Percentiles rank a stretch among this genome's conserved stretches.
phyloP scores from a whole-genome alignment of 306 rosid species.

The Datisca glomerata region DNA sequence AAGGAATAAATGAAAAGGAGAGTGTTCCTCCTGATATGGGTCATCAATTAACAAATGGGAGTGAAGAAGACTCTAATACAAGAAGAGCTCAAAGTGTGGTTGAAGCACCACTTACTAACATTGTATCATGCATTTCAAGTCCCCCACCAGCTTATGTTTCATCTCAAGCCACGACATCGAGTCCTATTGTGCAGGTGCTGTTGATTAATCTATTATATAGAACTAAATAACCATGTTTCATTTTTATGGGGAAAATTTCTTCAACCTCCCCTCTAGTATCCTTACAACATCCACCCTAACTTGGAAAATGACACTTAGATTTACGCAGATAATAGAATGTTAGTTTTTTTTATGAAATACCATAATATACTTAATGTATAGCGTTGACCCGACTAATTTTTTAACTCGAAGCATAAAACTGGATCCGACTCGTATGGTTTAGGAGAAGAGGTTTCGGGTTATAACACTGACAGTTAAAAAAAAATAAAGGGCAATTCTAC shows the following conservation, averaged over 20 bases:
- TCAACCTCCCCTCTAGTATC: too few relatives aligned
- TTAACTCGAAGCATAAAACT: too few relatives aligned
- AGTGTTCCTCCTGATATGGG: conserved; percentile 9
- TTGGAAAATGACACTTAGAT: too few relatives aligned
- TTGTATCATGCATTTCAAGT: conserved; percentile 26
- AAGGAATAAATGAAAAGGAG: conserved; percentile 16
- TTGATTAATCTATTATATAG: background rate
- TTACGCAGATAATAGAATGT: too few relatives aligned
- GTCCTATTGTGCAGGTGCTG: conserved; percentile 35
- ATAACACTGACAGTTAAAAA: too few relatives aligned
- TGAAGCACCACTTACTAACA: conserved; percentile 21
- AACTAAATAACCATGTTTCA: too few relatives aligned
- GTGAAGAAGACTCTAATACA: conserved; percentile 17
- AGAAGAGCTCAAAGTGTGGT: conserved; percentile 21
- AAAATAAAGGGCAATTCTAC: too few relatives aligned
- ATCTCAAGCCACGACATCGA: conserved; percentile 23
- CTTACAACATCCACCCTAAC: too few relatives aligned
- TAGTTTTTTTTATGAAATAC: too few relatives aligned
- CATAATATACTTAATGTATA: background rate
- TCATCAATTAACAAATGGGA: conserved; percentile 8
- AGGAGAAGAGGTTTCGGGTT: too few relatives aligned
- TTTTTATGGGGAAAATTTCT: too few relatives aligned
- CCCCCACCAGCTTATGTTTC: conserved; percentile 32
- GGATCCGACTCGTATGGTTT: too few relatives aligned
- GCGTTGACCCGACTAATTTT: background rate